A percentile compares a stretch with the other conserved stretches of the same genome.
Evolutionary conservation across 1,284 basidiomycete species (phyloP).

Genomic region (Termitomyces sp.): DNA sequence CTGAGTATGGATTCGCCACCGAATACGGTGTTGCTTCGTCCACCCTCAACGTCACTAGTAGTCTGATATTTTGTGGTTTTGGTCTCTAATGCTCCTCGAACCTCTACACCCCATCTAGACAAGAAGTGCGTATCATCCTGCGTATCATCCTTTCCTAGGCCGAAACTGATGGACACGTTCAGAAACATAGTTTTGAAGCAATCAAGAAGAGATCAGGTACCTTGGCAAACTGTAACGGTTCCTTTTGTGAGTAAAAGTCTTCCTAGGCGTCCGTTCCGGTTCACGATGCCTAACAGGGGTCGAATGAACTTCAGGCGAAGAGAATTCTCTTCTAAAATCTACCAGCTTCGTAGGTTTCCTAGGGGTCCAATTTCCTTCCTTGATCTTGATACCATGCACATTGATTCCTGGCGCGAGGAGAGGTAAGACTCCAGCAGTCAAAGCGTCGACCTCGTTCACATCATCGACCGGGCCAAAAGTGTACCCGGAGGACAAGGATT

Average conservation of each 20-base stretch:
- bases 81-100: conserved; percentile 41
- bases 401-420: conserved; percentile 62
- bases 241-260: conserved; percentile 47
- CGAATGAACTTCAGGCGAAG: conserved; percentile 52
- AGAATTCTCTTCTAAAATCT: conserved; percentile 47
- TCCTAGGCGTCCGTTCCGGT: conserved; percentile 29
- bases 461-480: conserved; percentile 53
- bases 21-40: conserved; percentile 44
- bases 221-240: conserved; percentile 62
- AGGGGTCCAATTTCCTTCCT: conserved; percentile 37
- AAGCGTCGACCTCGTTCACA: conserved; percentile 61
- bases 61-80: conserved; percentile 33
- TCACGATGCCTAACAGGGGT: conserved; percentile 42
- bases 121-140: conserved; percentile 49
- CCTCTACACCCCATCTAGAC: conserved; percentile 45
- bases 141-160: conserved; percentile 56
- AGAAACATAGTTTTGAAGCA: not conserved
- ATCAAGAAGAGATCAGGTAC: conserved; percentile 28
- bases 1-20: conserved; percentile 38
- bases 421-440: conserved; percentile 64
- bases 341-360: conserved; percentile 32
- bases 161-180: conserved; percentile 39
- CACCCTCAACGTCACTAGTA: conserved; percentile 33
- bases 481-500: conserved; percentile 57
- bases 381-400: conserved; percentile 52